Evolutionary conservation across 192 early-diverging fungal genomes (phyloP), one percentile per base, ranked within the genome.

Genomic region (Gaertneriomyces semiglobifer): DNA sequence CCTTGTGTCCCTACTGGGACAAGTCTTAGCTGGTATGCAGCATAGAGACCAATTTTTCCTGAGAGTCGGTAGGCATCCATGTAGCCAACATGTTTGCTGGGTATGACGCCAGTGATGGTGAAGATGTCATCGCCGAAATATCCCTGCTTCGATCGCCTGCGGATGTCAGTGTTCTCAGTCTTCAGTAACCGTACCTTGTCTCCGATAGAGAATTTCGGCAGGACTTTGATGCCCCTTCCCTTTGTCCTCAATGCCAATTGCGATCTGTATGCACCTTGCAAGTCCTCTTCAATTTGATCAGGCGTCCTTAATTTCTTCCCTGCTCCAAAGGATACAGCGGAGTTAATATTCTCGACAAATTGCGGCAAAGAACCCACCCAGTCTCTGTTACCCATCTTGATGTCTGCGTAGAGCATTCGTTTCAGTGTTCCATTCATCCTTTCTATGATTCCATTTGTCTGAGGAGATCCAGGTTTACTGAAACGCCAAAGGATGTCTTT

Each of bases 371-470:
- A 43, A 6, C 8, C 42, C 11, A 19, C 8, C 58, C 58, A 60
- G 25, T 60, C 42, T 60, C 58, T 60, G 19, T 60, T 19, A 43
- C 58, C 58, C 10, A 60, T 14, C 10, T 8, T 10, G 6, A 60
- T 60, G 6, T 8, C 11, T 10, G 9, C 25, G 58, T 16, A 60
- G 10, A 60, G 9, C 58, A 44, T 14, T 19, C 20, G 40, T 42
- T 60, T 60, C 42, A 60, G 9, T 12, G 58, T 43, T 7, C 58
- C 58, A 60, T 60, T 60, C 7, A 60, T 38, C 10, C 58, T 33
- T 19, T 60, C 58, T 7, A 60, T 19, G 7, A 12, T 7, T 12
- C 58, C 58, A 9, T 60, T 33, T 7, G 20, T 60, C 25, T 44
- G 8, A 7, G 58, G 58, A 10, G 8, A 19, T 12, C 58, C 58